Base-by-base conservation (phyloP, 306 rosid genomes). In the Acacia confusa region DNA sequence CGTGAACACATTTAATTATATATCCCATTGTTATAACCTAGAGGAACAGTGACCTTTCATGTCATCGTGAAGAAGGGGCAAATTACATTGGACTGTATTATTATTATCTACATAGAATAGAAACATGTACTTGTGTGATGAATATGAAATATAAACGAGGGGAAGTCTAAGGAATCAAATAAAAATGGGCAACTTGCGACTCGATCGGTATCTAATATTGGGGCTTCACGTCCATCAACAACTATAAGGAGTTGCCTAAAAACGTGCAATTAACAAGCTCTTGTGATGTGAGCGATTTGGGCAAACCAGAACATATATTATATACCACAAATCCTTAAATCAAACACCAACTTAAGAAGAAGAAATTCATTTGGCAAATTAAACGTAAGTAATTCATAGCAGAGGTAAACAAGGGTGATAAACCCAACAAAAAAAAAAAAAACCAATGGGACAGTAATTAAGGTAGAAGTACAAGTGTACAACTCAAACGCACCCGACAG, bases 401-500 rank as follows among this genome's bases (percentile, higher is more conserved):
- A 71, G 74, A 65, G 13, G 4, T 27, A 71, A 50, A 41, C 40
- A 6, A 36, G 19, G 43, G 38, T 65, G 9, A 15, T n/a, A 60
- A 74, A 75, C 38, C 4, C 0, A 65, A 74, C 66, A 78, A 76
- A 75, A 2, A 64, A 74, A 72, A 78, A 76, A 75, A 79, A 72
- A 30, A 72, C 63, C 82, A 71, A 74, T 75, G 78, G 83, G 77
- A 84, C 53, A 30, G 32, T 60, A 24, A 60, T 22, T 65, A 76
- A 82, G 76, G 76, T 66, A 72, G 74, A 77, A 78, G 75, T 47
- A 70, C 76, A 66, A 47, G 45, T 65, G 75, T 47, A 61, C 72
- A 66, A 60, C 34, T 65, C 44, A 75, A 45, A 77, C 75, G 13
- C 66, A 70, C 40, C 48, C 12, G 24, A 79, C 30, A 8, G 24